Conservation (phyloP, 1,284 basidiomycete species). For the Agaricales sp. region DNA sequence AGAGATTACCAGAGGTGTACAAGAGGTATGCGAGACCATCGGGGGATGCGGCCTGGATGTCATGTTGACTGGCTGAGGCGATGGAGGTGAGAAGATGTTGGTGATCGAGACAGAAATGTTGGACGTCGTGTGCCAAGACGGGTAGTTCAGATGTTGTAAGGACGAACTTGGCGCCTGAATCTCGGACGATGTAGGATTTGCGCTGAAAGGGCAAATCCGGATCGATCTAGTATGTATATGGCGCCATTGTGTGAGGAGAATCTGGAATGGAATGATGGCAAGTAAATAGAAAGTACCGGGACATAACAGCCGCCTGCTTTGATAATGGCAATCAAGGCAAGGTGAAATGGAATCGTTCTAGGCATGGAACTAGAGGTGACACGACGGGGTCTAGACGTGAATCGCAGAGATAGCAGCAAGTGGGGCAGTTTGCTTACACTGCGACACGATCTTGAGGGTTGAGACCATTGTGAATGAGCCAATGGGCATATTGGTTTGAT, state of each 20-base stretch:
- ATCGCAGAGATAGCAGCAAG: not conserved
- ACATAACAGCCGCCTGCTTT: slow-evolving; percentile 46
- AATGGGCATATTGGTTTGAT: slow-evolving; percentile 33
- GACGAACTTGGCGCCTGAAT: slow-evolving; percentile 33
- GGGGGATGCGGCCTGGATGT: slow-evolving; percentile 21
- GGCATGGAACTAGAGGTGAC: slow-evolving; percentile 24
- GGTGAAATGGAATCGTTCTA: slow-evolving; percentile 33
- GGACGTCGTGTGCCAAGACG: slow-evolving; percentile 18
- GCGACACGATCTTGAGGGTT: slow-evolving; percentile 32
- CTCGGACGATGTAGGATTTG: slow-evolving; percentile 34
- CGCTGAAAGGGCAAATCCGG: slow-evolving; percentile 39
- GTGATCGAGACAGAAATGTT: slow-evolving; percentile 17
- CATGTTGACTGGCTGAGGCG: slow-evolving; percentile 12
- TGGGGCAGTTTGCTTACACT: slow-evolving; percentile 15
- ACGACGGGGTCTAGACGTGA: not conserved
- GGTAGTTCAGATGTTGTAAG: slow-evolving; percentile 24
- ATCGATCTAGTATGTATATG: slow-evolving; percentile 29
- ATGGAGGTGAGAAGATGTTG: slow-evolving; percentile 19
- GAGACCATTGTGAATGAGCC: slow-evolving; percentile 30
- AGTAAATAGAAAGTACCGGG: slow-evolving; percentile 22
- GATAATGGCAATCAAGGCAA: slow-evolving; percentile 35
- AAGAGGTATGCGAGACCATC: slow-evolving; percentile 36
- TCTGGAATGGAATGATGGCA: slow-evolving; percentile 3
- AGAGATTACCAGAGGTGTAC: slow-evolving; percentile 43
- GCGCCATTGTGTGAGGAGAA: not conserved